phyloP scores from a whole-genome alignment of 805 yeast genomes.

The Cyberlindnera euphorbiae region DNA sequence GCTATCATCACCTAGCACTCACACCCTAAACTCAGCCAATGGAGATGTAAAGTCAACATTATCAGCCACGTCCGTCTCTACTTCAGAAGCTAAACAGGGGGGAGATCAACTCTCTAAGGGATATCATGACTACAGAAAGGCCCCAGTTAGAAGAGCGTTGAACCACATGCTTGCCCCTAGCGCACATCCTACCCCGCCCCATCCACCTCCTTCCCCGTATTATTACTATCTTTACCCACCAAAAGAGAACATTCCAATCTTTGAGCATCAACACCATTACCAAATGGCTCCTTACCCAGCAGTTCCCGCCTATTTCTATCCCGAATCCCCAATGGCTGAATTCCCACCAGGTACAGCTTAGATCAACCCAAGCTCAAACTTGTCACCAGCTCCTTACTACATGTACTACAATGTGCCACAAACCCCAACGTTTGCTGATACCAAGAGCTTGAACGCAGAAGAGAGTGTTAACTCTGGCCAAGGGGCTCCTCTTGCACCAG shows the following conservation, averaged over 20 bases:
- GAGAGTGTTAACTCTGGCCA: conserved; percentile 2
- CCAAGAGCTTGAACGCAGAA: conserved; percentile 3
- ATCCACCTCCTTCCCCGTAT: conserved; percentile 26
- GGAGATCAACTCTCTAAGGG: no score
- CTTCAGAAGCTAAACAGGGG: conserved; percentile 17
- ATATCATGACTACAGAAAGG: conserved; percentile 13
- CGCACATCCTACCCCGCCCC: conserved; percentile 15
- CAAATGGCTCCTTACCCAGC: conserved; percentile 18
- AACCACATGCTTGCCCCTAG: conserved; percentile 10
- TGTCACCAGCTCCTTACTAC: conserved; percentile 27
- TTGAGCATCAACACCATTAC: conserved; percentile 22
- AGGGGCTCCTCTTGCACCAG: neutral
- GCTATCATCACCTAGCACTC: conserved; percentile 26
- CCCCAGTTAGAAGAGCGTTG: conserved; percentile 15
- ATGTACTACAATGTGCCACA: conserved; percentile 28
- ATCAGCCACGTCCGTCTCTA: conserved; percentile 24
- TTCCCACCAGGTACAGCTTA: conserved; percentile 13
- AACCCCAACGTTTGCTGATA: conserved; percentile 13
- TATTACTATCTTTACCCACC: conserved; percentile 30
- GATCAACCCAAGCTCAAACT: conserved; percentile 12
- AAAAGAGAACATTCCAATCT: conserved; percentile 23
- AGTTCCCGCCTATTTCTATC: conserved; percentile 23
- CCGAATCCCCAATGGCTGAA: conserved; percentile 20
- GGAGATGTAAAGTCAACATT: conserved; percentile 24
- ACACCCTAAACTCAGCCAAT: conserved; percentile 19